Base-by-base conservation (phyloP, 1,139 yeast genomes). In the Pichia sp. region DNA sequence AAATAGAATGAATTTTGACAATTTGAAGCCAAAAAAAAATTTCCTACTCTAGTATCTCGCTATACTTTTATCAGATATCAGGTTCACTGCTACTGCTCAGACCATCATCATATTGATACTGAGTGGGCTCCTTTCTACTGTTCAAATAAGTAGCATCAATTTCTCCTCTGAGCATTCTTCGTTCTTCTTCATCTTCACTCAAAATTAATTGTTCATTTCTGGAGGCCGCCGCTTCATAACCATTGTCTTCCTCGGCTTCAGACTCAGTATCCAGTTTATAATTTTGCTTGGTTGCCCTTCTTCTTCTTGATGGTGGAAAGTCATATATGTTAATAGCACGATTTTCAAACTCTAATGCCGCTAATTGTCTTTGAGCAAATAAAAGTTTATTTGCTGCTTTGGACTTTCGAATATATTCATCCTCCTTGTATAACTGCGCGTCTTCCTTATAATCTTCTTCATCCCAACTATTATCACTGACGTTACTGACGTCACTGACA, bases 171-270 rank as follows among this genome's bases (percentile, higher is more conserved):
- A 52, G 38, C 36, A 50, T 44, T 36, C 52, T 37, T 23, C 42
- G 43, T 23, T 47, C 50, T 27, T 50, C 46, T 44, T 51, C 52
- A 37, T 47, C 55, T 36, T 49, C 54, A 44, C 54, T 52, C 27
- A 54, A 46, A 37, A 49, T 52, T 3, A 52, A 36, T 23, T 49
- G 42, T 34, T 45, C 50, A 39, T 49, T 49, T 41, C 51, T 46
- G 1, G 51, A 49, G 38, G 42, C 51, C 10, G 51, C 51, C 1
- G 43, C 47, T 6, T 48, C 52, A 39, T 50, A 50, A n/a, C 29
- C 28, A 36, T 44, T 45, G n/a, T 39, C 27, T n/a, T 34, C 36
- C 11, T 34, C 33, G 23, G 31, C 28, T n/a, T 41, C 29, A 6
- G 39, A 36, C 2, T 33, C 48, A 29, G 47, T 48, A 23, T 49